Evolutionary conservation across 441 rosid species (phyloP).

Genomic region (Populus trichocarpa): DNA sequence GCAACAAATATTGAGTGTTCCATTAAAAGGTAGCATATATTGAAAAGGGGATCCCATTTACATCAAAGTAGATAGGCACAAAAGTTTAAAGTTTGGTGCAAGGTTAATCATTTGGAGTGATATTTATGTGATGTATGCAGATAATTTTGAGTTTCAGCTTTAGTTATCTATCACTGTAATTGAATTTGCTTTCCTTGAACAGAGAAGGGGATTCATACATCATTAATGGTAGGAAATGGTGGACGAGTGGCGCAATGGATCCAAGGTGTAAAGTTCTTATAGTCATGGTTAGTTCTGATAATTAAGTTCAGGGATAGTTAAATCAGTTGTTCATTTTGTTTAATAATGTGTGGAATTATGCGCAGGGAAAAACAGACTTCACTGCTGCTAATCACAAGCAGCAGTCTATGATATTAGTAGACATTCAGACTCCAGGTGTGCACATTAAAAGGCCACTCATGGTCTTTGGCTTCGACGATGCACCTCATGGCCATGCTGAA

Average conservation of each 20-base stretch:
- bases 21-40: conserved; percentile 56
- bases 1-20: conserved; percentile 98
- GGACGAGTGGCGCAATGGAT: conserved; percentile 99
- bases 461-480: conserved; percentile 96
- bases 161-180: background rate
- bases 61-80: background rate
- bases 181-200: conserved; percentile 18
- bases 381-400: conserved; percentile 79
- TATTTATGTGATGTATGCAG: background rate
- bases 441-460: conserved; percentile 70
- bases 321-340: conserved; percentile 6
- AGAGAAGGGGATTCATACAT: conserved; percentile 84
- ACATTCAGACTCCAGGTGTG: conserved; percentile 72
- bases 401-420: conserved; percentile 97
- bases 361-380: conserved; percentile 95
- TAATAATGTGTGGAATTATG: conserved; percentile 10
- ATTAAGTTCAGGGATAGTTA: conserved; percentile 1
- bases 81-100: conserved; percentile 7
- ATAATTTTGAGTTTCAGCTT: conserved; percentile 9
- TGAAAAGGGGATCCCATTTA: background rate
- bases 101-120: background rate
- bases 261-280: conserved; percentile 93
- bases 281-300: conserved; percentile 73
- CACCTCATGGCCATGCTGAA: conserved; percentile 99
- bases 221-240: conserved; percentile 95